A percentile compares a stretch with the other conserved stretches of the same genome.
Evolutionary conservation across 768 basidiomycete species (phyloP).

Genomic region (Jaapia argillacea): DNA sequence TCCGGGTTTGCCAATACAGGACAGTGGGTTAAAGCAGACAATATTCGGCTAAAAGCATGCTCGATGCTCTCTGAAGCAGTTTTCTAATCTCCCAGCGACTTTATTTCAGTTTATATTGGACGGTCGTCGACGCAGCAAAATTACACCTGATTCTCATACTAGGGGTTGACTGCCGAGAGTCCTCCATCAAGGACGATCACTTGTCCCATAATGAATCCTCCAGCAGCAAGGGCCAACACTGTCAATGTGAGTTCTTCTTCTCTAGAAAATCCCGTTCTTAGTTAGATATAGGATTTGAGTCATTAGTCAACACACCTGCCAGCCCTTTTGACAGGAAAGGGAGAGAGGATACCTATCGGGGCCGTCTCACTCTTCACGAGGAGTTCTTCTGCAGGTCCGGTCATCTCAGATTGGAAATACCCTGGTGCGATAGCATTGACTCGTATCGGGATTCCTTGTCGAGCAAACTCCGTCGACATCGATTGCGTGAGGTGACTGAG

Average conservation of each 20-base stretch:
- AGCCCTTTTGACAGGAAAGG: background rate
- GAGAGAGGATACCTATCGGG: background rate
- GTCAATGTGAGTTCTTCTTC: background rate
- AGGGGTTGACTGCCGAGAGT: background rate
- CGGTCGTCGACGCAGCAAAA: too few relatives aligned
- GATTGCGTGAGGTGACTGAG: constrained; percentile 10
- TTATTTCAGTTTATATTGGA: too few relatives aligned
- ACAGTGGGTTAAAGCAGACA: too few relatives aligned
- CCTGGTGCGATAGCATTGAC: constrained; percentile 8
- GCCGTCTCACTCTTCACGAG: background rate
- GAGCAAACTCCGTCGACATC: constrained; percentile 11
- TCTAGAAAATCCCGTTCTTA: background rate
- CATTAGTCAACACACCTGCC: background rate
- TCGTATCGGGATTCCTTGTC: constrained; percentile 7
- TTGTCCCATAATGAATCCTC: background rate
- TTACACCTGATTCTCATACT: too few relatives aligned
- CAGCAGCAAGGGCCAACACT: background rate
- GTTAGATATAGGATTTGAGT: background rate
- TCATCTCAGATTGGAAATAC: constrained; percentile 1
- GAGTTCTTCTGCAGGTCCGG: background rate
- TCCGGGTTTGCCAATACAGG: too few relatives aligned
- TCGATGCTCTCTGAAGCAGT: too few relatives aligned
- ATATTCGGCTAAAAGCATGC: too few relatives aligned
- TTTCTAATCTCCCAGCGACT: too few relatives aligned
- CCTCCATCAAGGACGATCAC: background rate